Conservation (phyloP, 257 asterid species). For the Rhazya stricta region DNA sequence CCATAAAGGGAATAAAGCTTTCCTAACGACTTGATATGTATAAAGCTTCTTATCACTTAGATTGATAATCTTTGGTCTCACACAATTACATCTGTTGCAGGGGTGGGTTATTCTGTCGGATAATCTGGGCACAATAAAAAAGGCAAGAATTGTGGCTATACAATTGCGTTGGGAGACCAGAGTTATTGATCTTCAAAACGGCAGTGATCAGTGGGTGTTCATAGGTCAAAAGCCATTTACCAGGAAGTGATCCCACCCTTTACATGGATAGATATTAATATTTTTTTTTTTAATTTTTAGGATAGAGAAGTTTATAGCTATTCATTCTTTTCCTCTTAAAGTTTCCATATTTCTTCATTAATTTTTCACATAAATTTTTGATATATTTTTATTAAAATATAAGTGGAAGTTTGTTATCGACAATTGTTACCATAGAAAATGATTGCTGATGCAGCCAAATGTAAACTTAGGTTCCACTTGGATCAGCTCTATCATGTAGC, state of each 20-base stretch:
- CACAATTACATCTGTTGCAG: slow-evolving; percentile 37
- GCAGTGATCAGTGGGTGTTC: slow-evolving; percentile 82
- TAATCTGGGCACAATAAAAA: slow-evolving; percentile 51
- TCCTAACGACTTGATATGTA: too few relatives aligned
- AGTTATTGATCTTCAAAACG: slow-evolving; percentile 72
- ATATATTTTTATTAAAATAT: too few relatives aligned
- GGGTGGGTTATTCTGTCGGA: slow-evolving; percentile 89
- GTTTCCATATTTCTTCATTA: slow-evolving; percentile 36
- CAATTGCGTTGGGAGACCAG: slow-evolving; percentile 95
- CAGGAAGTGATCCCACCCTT: slow-evolving; percentile 77
- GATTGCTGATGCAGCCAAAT: too few relatives aligned
- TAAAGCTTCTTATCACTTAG: too few relatives aligned
- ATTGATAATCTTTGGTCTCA: too few relatives aligned
- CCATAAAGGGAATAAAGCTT: too few relatives aligned
- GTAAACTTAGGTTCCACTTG: too few relatives aligned
- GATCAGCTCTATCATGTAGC: too few relatives aligned
- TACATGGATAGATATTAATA: too few relatives aligned
- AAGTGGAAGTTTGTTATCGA: slow-evolving; percentile 29
- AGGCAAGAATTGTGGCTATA: slow-evolving; percentile 53
- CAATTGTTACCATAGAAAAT: slow-evolving; percentile 18
- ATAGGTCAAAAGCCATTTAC: slow-evolving; percentile 84
- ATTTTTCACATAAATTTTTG: too few relatives aligned
- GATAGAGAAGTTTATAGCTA: slow-evolving; percentile 44
- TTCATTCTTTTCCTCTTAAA: slow-evolving; percentile 30
- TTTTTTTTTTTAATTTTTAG: too few relatives aligned